Conservation (phyloP, 768 basidiomycete species). For the Mycena albidolilacea region DNA sequence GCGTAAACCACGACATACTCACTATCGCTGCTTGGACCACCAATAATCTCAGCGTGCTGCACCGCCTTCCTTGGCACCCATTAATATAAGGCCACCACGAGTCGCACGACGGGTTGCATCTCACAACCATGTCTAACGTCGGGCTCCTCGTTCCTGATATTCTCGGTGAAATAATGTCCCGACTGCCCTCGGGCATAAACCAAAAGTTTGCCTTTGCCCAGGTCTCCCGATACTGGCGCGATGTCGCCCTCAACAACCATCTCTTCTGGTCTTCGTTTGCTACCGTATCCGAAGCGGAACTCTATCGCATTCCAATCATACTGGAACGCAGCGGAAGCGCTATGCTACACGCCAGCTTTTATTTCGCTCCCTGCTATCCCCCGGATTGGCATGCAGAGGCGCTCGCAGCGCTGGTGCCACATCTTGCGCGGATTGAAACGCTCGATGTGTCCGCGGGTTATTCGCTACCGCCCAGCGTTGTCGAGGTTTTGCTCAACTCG, state of each 20-base stretch:
- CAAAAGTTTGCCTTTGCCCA: constrained; percentile 14
- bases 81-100: too few species aligned
- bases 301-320: neutral
- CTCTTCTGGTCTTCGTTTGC: constrained; percentile 15
- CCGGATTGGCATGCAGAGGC: neutral
- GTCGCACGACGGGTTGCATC: too few species aligned
- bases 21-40: too few species aligned
- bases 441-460: neutral
- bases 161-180: neutral
- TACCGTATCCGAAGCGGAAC: neutral
- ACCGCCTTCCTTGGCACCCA: too few species aligned
- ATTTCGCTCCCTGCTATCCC: neutral
- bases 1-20: too few species aligned
- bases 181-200: neutral
- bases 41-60: too few species aligned
- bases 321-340: constrained; percentile 10
- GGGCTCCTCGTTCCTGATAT: constrained; percentile 6
- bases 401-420: neutral
- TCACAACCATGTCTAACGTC: neutral
- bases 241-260: neutral
- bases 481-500: neutral
- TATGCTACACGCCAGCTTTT: neutral
- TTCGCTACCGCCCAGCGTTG: neutral
- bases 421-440: constrained; percentile 10
- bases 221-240: constrained; percentile 12